phyloP scores from a whole-genome alignment of 805 yeast species.

The Saturnispora silvae region DNA sequence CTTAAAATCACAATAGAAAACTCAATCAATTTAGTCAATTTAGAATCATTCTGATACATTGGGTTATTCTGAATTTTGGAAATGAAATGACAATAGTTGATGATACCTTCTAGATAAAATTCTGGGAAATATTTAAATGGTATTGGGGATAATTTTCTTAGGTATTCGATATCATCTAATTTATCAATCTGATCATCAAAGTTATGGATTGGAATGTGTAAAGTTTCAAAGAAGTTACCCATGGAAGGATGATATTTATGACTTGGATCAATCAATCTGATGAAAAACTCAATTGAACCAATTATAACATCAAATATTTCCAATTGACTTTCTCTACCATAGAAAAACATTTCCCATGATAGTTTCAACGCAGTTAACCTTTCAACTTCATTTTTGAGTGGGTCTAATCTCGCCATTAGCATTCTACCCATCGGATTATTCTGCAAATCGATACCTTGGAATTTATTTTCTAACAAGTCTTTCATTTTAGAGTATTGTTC shows the following conservation, averaged over 20 bases:
- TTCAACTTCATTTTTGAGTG: slow-evolving; percentile 26
- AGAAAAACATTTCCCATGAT: slow-evolving; percentile 54
- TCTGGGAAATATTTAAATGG: slow-evolving; percentile 86
- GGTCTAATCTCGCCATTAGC: slow-evolving; percentile 21
- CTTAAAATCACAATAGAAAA: slow-evolving; percentile 66
- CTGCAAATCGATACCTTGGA: slow-evolving; percentile 6
- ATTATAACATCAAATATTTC: slow-evolving; percentile 68
- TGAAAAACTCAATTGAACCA: slow-evolving; percentile 65
- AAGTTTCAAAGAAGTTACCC: slow-evolving; percentile 13
- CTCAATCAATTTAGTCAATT: slow-evolving; percentile 51
- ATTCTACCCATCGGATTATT: slow-evolving; percentile 23
- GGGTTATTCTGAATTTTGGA: slow-evolving; percentile 48
- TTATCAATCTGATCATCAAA: slow-evolving; percentile 53
- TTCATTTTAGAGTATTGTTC: slow-evolving; percentile 47
- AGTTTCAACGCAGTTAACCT: slow-evolving; percentile 36
- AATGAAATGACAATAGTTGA: slow-evolving; percentile 58
- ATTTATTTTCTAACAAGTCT: slow-evolving; percentile 21
- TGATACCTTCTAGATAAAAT: slow-evolving; percentile 69
- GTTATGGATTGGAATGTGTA: slow-evolving; percentile 49
- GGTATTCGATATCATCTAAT: slow-evolving; percentile 64
- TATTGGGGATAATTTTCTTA: slow-evolving; percentile 52
- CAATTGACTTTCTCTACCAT: slow-evolving; percentile 44
- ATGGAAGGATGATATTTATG: slow-evolving; percentile 47
- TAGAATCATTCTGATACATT: slow-evolving; percentile 39
- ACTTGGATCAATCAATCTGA: slow-evolving; percentile 61